Evolutionary conservation across 345 rosid genomes (phyloP).

Genomic region (Salix udensis): DNA sequence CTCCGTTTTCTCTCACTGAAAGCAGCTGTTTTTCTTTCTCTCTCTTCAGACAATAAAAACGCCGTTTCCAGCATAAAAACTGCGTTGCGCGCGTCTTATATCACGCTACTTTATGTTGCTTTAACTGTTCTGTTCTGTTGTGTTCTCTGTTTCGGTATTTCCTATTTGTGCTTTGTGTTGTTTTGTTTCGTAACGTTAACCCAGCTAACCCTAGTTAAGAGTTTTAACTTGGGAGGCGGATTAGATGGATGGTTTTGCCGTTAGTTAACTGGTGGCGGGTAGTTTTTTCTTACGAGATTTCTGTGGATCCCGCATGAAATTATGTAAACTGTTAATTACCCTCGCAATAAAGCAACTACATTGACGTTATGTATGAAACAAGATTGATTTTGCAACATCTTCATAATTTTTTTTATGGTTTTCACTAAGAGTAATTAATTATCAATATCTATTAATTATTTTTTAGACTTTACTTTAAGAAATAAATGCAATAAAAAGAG

Average conservation of each 20-base stretch:
- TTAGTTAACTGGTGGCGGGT: neutral
- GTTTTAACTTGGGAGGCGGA: slow-evolving; percentile 21
- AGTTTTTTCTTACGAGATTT: neutral
- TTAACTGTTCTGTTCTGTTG: slow-evolving; percentile 16
- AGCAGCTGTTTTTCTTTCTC: slow-evolving; percentile 8
- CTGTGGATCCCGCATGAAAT: neutral
- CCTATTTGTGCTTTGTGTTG: slow-evolving; percentile 1
- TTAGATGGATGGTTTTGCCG: neutral
- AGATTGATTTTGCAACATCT: too few relatives aligned
- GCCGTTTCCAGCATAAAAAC: slow-evolving; percentile 28
- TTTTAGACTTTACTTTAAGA: too few relatives aligned
- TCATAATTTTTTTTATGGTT: too few relatives aligned
- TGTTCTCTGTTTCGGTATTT: slow-evolving; percentile 8
- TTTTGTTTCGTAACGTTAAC: slow-evolving; percentile 20
- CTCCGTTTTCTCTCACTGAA: slow-evolving; percentile 15
- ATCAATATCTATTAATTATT: too few relatives aligned
- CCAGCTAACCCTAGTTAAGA: slow-evolving; percentile 30
- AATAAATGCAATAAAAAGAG: too few relatives aligned
- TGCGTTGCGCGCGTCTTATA: slow-evolving; percentile 38
- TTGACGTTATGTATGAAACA: too few relatives aligned
- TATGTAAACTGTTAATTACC: neutral
- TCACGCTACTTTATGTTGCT: slow-evolving; percentile 31
- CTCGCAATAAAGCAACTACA: too few relatives aligned
- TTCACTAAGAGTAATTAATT: too few relatives aligned
- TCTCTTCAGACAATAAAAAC: slow-evolving; percentile 15